Evolutionary conservation across 2,329 filamentous ascomycete species (phyloP).

Genomic region (Graphilbum ipis-grandicollis): DNA sequence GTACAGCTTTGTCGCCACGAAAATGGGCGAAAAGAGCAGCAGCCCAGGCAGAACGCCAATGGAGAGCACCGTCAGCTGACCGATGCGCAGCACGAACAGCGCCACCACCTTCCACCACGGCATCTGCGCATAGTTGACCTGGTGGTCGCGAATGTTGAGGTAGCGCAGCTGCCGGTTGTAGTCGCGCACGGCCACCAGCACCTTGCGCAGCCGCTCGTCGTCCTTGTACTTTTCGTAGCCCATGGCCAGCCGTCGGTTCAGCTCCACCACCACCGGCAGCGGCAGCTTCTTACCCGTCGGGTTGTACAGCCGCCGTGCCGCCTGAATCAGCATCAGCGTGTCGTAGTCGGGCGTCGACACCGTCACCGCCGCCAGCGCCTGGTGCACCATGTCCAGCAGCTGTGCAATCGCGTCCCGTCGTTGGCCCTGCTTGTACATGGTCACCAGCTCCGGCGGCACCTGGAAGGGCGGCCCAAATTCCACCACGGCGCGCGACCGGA

Average conservation of each 20-base stretch:
- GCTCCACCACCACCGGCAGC: conserved; percentile 78
- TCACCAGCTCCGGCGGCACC: conserved; percentile 63
- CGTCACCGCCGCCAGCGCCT: conserved; percentile 72
- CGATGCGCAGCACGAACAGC: conserved; percentile 61
- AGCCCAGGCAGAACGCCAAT: conserved; percentile 74
- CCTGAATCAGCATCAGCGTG: conserved; percentile 92
- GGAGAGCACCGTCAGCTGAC: conserved; percentile 60
- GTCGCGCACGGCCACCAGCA: conserved; percentile 58
- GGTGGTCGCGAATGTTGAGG: conserved; percentile 79
- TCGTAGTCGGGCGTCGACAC: conserved; percentile 90
- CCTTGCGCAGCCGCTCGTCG: conserved; percentile 61
- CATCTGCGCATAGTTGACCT: conserved; percentile 81
- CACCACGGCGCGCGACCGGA: conserved; percentile 84
- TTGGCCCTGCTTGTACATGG: conserved; percentile 70
- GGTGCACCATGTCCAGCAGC: conserved; percentile 72
- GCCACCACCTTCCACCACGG: conserved; percentile 59
- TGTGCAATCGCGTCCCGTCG: conserved; percentile 74
- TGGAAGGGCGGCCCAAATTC: conserved; percentile 88
- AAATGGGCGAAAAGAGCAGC: conserved; percentile 75
- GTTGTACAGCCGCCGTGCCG: conserved; percentile 82
- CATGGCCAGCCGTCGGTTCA: conserved; percentile 79
- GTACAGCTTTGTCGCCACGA: conserved; percentile 68
- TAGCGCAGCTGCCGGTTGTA: conserved; percentile 82
- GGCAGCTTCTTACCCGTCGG: conserved; percentile 87
- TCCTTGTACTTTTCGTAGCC: conserved; percentile 89